Percentiles rank a stretch among this genome's conserved stretches.
Conservation (phyloP, 176 grass and related monocot genomes). For the Poa annua region DNA sequence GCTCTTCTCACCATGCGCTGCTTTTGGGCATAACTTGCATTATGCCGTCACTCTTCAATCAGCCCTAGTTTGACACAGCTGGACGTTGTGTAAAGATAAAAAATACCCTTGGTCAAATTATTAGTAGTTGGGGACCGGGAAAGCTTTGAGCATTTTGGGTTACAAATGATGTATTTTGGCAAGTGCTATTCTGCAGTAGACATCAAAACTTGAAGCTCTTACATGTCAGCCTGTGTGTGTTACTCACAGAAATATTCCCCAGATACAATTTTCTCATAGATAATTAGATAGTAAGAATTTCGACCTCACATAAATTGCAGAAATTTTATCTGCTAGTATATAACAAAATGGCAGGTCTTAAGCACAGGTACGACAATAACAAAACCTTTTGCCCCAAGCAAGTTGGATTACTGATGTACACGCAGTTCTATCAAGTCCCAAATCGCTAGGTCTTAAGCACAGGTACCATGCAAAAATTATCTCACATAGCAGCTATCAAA, state of each 20-base stretch:
- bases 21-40: no score
- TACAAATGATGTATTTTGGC: neutral
- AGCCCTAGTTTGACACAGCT: neutral
- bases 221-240: neutral
- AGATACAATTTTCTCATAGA: neutral
- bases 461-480: neutral
- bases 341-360: neutral
- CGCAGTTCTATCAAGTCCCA: neutral
- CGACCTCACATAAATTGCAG: neutral
- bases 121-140: neutral
- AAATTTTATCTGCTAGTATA: neutral
- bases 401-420: neutral
- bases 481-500: neutral
- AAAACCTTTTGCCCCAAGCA: neutral
- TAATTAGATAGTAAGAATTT: neutral
- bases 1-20: neutral
- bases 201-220: conserved; percentile 1
- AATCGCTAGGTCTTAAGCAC: neutral
- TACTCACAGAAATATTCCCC: neutral
- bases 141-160: neutral
- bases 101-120: conserved; percentile 2
- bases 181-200: neutral
- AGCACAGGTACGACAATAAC: neutral
- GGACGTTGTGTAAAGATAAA: neutral
- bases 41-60: neutral